These are phyloP conservation scores for Tetrahymena malaccensis DNA, from an alignment of 73 alveolate genomes.

Conservation along the genomic window DNA sequence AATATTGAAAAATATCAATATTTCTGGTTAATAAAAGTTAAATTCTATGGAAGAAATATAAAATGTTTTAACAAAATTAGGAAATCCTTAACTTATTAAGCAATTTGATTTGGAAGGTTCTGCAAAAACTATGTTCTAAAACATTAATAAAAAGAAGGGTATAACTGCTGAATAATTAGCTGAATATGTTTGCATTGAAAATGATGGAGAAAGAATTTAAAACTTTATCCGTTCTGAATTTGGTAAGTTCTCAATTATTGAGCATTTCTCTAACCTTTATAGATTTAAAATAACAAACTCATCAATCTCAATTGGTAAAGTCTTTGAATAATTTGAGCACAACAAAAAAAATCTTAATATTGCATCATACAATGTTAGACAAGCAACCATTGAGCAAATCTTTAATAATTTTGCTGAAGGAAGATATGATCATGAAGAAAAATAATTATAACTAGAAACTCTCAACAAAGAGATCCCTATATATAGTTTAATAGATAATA, in stretches of 20 bases:
- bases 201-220: slow-evolving; percentile 13
- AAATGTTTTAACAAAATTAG: background rate
- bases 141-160: slow-evolving; percentile 30
- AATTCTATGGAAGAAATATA: background rate
- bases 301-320: slow-evolving; percentile 20
- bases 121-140: slow-evolving; percentile 34
- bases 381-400: slow-evolving; percentile 46
- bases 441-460: background rate
- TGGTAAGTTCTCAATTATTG: slow-evolving; percentile 34
- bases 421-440: background rate
- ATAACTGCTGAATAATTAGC: slow-evolving; percentile 16
- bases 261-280: slow-evolving; percentile 45
- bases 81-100: background rate
- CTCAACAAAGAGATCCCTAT: background rate
- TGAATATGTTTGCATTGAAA: slow-evolving; percentile 42
- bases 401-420: slow-evolving; percentile 49
- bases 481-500: background rate
- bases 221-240: slow-evolving; percentile 9
- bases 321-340: slow-evolving; percentile 43
- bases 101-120: slow-evolving; percentile 16
- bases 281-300: slow-evolving; percentile 20
- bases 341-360: slow-evolving; percentile 48
- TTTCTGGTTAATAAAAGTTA: slow-evolving; percentile 9
- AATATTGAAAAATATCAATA: slow-evolving; percentile 4
- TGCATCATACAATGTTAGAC: slow-evolving; percentile 48